Percentiles rank a stretch among this genome's conserved stretches.
These are phyloP conservation scores for Dunaliella primolecta DNA, from an alignment of 139 green algal species.

Conservation along the genomic window DNA sequence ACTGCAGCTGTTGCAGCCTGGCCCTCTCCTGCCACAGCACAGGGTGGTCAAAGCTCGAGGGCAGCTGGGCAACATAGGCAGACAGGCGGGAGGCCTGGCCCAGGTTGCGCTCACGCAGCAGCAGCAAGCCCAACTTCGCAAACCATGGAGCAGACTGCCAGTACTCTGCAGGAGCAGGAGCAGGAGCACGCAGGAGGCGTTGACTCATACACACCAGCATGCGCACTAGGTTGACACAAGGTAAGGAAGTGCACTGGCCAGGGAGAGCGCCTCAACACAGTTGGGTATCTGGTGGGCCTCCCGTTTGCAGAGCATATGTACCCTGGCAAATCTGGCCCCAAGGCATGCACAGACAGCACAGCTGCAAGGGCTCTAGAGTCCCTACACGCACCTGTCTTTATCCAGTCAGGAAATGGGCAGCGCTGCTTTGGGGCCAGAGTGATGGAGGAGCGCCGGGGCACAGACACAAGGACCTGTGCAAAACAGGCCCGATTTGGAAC, in stretches of 20 bases:
- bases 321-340: too few relatives aligned
- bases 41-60: slow-evolving; percentile 53
- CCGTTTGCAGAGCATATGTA: too few relatives aligned
- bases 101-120: slow-evolving; percentile 60
- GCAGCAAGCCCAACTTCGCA: slow-evolving; percentile 66
- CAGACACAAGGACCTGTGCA: slow-evolving; percentile 50
- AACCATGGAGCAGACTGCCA: slow-evolving; percentile 61
- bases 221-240: too few relatives aligned
- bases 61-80: slow-evolving; percentile 68
- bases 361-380: too few relatives aligned
- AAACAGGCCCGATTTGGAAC: slow-evolving; percentile 21
- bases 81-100: slow-evolving; percentile 37
- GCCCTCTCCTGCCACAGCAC: slow-evolving; percentile 55
- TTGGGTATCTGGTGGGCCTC: too few relatives aligned
- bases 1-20: slow-evolving; percentile 64
- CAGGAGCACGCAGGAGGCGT: not conserved
- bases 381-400: not conserved
- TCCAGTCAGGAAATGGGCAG: slow-evolving; percentile 34
- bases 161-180: slow-evolving; percentile 38
- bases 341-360: too few relatives aligned
- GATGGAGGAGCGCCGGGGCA: slow-evolving; percentile 55
- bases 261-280: too few relatives aligned
- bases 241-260: too few relatives aligned
- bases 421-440: slow-evolving; percentile 58
- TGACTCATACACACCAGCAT: not conserved